Percentiles rank a stretch among this genome's conserved stretches.
phyloP scores from a whole-genome alignment of 495 filamentous ascomycete species.

The Aspergillus avenaceus region DNA sequence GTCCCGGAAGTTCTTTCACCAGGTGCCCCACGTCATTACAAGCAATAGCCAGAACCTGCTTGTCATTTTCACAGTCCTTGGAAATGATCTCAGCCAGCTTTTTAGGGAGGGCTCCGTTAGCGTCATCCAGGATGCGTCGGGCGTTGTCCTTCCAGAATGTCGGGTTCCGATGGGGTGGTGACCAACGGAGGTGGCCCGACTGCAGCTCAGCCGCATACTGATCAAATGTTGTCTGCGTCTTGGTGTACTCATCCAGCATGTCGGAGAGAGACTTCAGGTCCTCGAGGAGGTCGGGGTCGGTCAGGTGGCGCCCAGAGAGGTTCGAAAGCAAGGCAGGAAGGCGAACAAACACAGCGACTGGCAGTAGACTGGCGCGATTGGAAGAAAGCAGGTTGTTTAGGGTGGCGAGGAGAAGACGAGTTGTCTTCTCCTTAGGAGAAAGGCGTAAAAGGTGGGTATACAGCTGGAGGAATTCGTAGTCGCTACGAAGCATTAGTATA shows the following conservation, averaged over 20 bases:
- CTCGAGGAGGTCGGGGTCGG: conserved; percentile 83
- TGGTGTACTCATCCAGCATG: conserved; percentile 88
- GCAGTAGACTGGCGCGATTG: conserved; percentile 76
- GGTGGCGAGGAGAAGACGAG: conserved; percentile 82
- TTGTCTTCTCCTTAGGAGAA: conserved; percentile 97
- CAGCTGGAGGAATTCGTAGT: conserved; percentile 86
- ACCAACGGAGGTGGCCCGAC: conserved; percentile 89
- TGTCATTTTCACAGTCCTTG: conserved; percentile 86
- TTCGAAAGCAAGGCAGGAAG: conserved; percentile 79
- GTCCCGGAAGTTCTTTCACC: conserved; percentile 88
- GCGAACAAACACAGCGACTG: conserved; percentile 74
- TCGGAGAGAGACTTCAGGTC: conserved; percentile 72
- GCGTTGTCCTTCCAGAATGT: conserved; percentile 96
- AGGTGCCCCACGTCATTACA: conserved; percentile 90
- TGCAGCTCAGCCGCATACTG: conserved; percentile 89
- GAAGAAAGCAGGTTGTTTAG: conserved; percentile 74
- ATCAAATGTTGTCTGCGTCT: conserved; percentile 95
- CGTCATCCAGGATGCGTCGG: conserved; percentile 81
- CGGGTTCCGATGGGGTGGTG: conserved; percentile 84
- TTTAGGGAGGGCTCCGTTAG: conserved; percentile 72
- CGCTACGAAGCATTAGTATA: conserved; percentile 46
- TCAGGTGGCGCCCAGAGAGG: conserved; percentile 75
- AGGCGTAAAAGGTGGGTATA: conserved; percentile 86
- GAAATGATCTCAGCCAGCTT: conserved; percentile 83
- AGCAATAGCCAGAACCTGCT: conserved; percentile 91